Evolutionary conservation across 371 early-diverging fungal species (phyloP), one percentile per base, ranked within the genome.

Genomic region (Haplosporangium sp.): DNA sequence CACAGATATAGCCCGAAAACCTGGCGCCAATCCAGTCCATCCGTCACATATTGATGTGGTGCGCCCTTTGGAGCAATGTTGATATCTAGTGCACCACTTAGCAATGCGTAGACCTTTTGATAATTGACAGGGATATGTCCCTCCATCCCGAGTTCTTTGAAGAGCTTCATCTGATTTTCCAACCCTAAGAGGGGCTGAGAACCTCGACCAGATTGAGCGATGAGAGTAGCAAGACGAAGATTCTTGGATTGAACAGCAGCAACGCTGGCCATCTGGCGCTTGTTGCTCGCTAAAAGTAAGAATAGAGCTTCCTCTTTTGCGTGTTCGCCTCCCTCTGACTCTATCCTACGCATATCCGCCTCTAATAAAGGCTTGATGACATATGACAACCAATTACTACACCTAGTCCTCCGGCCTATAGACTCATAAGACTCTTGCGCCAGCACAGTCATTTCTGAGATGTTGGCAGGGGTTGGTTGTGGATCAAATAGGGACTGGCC

Each of bases 1-100:
- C 95, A 94, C 44, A 95, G 63, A 58, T 88, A 86, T 44, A 94
- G 76, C 1, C 92, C 94, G 83, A 92, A 89, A 1, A 87, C 84
- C 56, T 90, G 85, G 66, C 85, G 87, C 95, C 95, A 95, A 69
- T 94, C 92, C 17, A 86, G 45, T 0, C 78, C 86, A 13, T 71
- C 71, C 5, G 83, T 75, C 3, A 87, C 83, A 60, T 57, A 69
- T 40, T 40, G 55, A 2, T 52, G 63, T 4, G 69, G 63, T 15
- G 64, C 53, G 13, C 67, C 77, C 19, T 63, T 55, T 3, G 79
- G 61, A 19, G 69, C 66, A 56, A 75, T 61, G 15, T 66, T 62
- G 44, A 63, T 48, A 7, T 61, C 55, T 17, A 90, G 71, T 37
- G 86, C 77, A 4, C 92, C 91, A 1, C 85, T 65, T 60, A 91